Percentiles rank a stretch among this genome's conserved stretches.
These are phyloP conservation scores for Hevea brasiliensis DNA, from an alignment of 345 rosid species.

Conservation along the genomic window DNA sequence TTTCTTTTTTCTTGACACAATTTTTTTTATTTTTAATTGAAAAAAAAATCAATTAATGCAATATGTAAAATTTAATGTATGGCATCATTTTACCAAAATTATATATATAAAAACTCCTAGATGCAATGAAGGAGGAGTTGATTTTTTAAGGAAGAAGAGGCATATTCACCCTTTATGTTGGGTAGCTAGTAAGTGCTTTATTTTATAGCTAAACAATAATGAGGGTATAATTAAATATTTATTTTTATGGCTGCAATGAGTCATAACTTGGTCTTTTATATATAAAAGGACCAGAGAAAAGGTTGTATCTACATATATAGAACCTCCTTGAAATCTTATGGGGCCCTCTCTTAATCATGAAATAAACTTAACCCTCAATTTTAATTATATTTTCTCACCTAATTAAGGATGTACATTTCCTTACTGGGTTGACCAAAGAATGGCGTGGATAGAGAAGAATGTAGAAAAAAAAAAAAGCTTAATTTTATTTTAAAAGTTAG, in stretches of 20 bases:
- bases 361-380: conserved; percentile 36
- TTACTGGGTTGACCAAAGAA: conserved; percentile 23
- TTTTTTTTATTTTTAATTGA: no score
- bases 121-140: no score
- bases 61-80: no score
- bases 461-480: no score
- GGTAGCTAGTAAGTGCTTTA: conserved; percentile 9
- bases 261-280: neutral
- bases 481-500: no score
- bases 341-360: conserved; percentile 41
- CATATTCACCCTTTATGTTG: no score
- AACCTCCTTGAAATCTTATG: conserved; percentile 36
- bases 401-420: conserved; percentile 6
- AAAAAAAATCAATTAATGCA: no score
- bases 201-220: conserved; percentile 11
- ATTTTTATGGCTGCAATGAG: conserved; percentile 26
- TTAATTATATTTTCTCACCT: conserved; percentile 12
- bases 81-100: no score
- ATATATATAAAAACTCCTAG: neutral
- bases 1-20: no score
- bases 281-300: neutral
- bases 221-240: conserved; percentile 15
- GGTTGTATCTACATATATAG: conserved; percentile 8
- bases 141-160: no score
- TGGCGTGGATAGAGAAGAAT: neutral